Base-by-base conservation (phyloP, 495 filamentous ascomycete genomes). In the Hyphodiscus hymeniophilus region DNA sequence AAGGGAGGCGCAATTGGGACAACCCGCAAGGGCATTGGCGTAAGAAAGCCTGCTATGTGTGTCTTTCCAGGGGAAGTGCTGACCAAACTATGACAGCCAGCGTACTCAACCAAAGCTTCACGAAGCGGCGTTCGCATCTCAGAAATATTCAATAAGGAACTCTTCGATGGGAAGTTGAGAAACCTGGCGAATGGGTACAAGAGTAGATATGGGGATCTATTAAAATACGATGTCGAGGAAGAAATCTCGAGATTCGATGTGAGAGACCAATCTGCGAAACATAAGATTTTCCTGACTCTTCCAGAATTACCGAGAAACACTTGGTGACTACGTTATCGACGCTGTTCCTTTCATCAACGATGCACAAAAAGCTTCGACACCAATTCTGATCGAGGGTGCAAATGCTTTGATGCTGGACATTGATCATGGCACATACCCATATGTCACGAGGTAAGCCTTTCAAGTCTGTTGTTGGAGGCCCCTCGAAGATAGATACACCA, bases 321-420 rank as follows among this genome's bases (percentile, higher is more conserved):
- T 94, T 12, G 69, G 70, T 45, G 72, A 73, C 28, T 88, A 77
- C 58, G 72, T 85, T 47, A 71, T 90, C 51, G 87, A 95, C 59
- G 75, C 76, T 16, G 66, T 84, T 18, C 63, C 72, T 32, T 74
- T 81, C 51, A 68, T 88, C 48, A 59, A 66, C 34, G 60, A 63
- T 5, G 76, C 74, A 13, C 73, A 81, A 52, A 68, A 77, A 45
- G 63, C 74, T 55, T 76, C 82, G 16, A 69, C 71, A 42, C 75
- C 75, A 49, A 84, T 89, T 51, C 71, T 95, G 7, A 77, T 95
- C 31, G 89, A 96, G 66, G 88, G 88, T 47, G 83, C 85, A n/a
- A 88, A 95, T 54, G 87, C 88, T n/a, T 67, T 90, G 42, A 84
- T 87, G 78, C 72, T 88, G 28, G 82, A 87, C 64, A 69, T 87